Conservation (phyloP, 345 rosid species). For the Gossypium australe region DNA sequence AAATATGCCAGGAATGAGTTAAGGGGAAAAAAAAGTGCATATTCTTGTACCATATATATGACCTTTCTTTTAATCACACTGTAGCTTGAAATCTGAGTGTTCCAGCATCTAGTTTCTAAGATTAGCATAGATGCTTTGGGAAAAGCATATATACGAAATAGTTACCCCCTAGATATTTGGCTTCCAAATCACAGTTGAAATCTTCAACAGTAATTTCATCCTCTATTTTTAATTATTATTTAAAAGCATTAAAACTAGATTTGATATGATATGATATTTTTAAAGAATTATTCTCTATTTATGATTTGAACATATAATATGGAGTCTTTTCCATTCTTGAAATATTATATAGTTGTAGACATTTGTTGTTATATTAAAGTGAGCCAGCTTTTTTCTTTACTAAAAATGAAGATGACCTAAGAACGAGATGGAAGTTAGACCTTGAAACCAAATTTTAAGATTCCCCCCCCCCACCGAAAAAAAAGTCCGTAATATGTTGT, state of each 20-base stretch:
- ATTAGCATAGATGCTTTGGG: neutral
- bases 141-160: slow-evolving; percentile 4
- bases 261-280: too few relatives aligned
- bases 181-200: slow-evolving; percentile 2
- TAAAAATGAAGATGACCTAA: slow-evolving; percentile 15
- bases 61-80: too few relatives aligned
- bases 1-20: slow-evolving; percentile 15
- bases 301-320: neutral
- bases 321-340: neutral
- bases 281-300: too few relatives aligned
- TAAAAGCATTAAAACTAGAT: too few relatives aligned
- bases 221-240: neutral
- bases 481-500: too few relatives aligned
- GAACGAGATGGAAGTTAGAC: neutral
- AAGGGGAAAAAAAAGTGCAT: neutral
- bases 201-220: neutral
- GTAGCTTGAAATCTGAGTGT: neutral
- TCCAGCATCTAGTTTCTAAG: slow-evolving; percentile 1
- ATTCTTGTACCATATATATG: neutral
- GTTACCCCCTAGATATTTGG: neutral
- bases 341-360: too few relatives aligned
- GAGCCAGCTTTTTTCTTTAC: slow-evolving; percentile 9
- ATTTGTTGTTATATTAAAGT: slow-evolving; percentile 9
- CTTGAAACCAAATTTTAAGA: neutral
- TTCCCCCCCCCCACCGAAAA: too few relatives aligned